Evolutionary conservation across 306 rosid species (phyloP), one percentile per base, ranked within the genome.

Genomic region (Vachellia collinsii): DNA sequence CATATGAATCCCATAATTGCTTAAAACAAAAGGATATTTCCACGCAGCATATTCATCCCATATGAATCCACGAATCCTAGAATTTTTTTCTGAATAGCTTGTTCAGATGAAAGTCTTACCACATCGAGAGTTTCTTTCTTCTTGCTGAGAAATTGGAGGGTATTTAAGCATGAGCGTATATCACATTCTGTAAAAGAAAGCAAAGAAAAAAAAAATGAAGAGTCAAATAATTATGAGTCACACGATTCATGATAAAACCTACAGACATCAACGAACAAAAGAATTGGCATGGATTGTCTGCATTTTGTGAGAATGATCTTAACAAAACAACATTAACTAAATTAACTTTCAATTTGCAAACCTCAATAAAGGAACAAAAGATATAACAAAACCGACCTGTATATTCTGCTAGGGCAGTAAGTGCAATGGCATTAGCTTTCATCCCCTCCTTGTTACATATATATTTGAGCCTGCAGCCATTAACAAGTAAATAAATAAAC

Each of bases 101-200:
- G 63, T 56, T 69, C 41, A 48, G 17, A 74, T 71, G 58, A 50
- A 80, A 83, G 25, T 81, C 92, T 89, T 90, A 94, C 99, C 84
- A 51, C 84, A 83, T 89, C 89, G 80, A 94, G 97, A 76, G 88
- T 70, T 89, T 94, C 94, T 54, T 90, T 90, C 91, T 90, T 94
- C 91, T 87, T 94, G 83, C 88, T 81, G 80, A 94, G 92, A 87
- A 94, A 94, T 76, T 94, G 99, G 78, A 94, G 94, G 37, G 97
- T 93, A 83, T 94, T 94, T 91, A 94, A 90, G 90, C 99, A 93
- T 72, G 97, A 94, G 77, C 99, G 97, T 74, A 94, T 94, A 87
- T 94, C 99, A 70, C 97, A 91, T 88, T 88, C 99, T 94, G 97
- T 56, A 80, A 84, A 43, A 48, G 74, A 61, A 81, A 59, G 51